These are phyloP conservation scores for Lindgomyces ingoldianus DNA, from an alignment of 495 filamentous ascomycete species.

Conservation along the genomic window DNA sequence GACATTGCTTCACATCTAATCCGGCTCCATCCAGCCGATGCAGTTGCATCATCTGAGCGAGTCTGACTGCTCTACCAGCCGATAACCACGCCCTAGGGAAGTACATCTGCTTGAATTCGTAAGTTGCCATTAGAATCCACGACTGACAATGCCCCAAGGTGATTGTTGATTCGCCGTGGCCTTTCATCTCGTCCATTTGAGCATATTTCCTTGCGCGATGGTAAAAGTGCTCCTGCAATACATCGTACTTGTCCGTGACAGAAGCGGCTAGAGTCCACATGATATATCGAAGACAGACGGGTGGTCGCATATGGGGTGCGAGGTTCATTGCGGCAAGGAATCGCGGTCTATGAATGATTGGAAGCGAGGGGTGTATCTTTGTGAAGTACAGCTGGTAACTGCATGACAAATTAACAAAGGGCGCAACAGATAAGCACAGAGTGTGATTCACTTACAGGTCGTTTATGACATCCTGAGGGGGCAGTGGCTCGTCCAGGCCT, in stretches of 20 bases:
- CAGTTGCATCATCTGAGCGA: conserved; percentile 89
- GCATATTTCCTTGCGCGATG: conserved; percentile 83
- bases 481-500: conserved; percentile 88
- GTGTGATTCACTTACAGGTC: conserved; percentile 66
- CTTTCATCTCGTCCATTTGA: conserved; percentile 87
- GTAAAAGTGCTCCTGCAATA: conserved; percentile 82
- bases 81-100: conserved; percentile 97
- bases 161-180: conserved; percentile 84
- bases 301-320: conserved; percentile 80
- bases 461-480: conserved; percentile 82
- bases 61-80: conserved; percentile 71
- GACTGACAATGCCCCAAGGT: conserved; percentile 79
- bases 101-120: conserved; percentile 97
- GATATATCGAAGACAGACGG: conserved; percentile 84
- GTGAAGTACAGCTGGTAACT: conserved; percentile 88
- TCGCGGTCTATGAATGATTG: conserved; percentile 85
- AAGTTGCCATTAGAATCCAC: conserved; percentile 74
- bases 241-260: conserved; percentile 74
- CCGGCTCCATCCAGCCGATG: conserved; percentile 85
- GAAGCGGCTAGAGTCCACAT: conserved; percentile 91
- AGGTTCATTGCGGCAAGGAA: conserved; percentile 84
- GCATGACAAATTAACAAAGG: conserved; percentile 13
- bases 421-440: neutral
- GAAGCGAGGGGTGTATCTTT: conserved; percentile 79
- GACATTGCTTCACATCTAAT: conserved; percentile 87